Base-by-base conservation (phyloP, 495 filamentous ascomycete species). In the Neurospora sublineolata region DNA sequence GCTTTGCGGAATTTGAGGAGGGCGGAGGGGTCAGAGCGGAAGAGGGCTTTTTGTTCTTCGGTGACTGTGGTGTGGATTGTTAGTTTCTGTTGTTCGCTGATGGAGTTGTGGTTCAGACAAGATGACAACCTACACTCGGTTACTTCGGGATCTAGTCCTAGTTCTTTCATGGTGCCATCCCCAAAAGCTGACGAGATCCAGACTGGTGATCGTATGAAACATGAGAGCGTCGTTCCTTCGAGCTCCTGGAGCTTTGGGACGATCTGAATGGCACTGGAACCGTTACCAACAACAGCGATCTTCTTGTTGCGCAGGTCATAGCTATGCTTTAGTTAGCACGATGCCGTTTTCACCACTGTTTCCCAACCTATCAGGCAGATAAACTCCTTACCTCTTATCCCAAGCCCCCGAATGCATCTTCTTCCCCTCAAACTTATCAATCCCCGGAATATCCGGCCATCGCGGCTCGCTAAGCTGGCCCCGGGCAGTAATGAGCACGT, bases 201-300 rank as follows among this genome's bases (percentile, higher is more conserved):
- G 67, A 90, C 91, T 4, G 89, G 89, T 2, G 87, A 89, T 12
- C 90, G 84, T 72, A 92, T 88, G 76, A 89, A 93, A 64, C 91
- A 85, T 1, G 86, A 88, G 6, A 91, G 78, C 12, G 84, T 78
- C n/a, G 84, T 77, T 6, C 82, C 83, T 60, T 85, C 84, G 7
- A 85, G 72, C 68, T 86, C 86, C 67, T 87, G 87, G 37, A 92
- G 81, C 60, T 85, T 86, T 16, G 91, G 89, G 30, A 90, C 83
- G 73, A 93, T 91, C 76, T 93, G 91, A n/a, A 87, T 89, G 11
- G 87, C 87, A 20, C 89, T 91, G 23, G 90, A 89, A 30, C 90
- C 89, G 83, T 82, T 85, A 14, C 84, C 84, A n/a, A 86, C 81
- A 8, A 86, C 71, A 3, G 80, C 87, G 41, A 89, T 82, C 68